Percentiles rank a stretch among this genome's conserved stretches.
Evolutionary conservation across 306 rosid genomes (phyloP).

Genomic region (Luffa aegyptiaca): DNA sequence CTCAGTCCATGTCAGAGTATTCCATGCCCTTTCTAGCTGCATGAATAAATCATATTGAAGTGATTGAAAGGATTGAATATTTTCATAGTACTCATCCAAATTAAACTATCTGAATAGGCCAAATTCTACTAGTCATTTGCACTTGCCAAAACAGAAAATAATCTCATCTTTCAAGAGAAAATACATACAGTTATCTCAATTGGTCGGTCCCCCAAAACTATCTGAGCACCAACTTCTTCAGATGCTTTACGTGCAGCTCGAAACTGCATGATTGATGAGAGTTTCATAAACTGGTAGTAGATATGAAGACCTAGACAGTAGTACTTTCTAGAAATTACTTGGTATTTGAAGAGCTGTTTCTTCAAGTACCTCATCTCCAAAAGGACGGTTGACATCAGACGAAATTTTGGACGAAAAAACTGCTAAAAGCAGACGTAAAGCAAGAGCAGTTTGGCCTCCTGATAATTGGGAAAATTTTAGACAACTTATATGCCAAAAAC

Average conservation of each 20-base stretch:
- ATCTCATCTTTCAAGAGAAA: neutral
- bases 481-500: neutral
- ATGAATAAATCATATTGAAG: neutral
- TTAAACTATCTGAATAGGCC: neutral
- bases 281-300: neutral
- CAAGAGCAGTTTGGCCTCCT: conserved; percentile 93
- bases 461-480: neutral
- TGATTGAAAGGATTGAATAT: neutral
- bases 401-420: conserved; percentile 74
- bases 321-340: neutral
- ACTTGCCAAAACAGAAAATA: neutral
- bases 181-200: conserved; percentile 83
- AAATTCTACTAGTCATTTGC: neutral
- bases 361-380: conserved; percentile 69
- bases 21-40: conserved; percentile 95
- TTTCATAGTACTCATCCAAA: neutral
- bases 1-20: conserved; percentile 60
- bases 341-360: neutral
- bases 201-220: conserved; percentile 87
- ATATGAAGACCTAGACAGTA: neutral
- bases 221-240: conserved; percentile 79
- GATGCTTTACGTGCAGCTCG: conserved; percentile 82
- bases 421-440: conserved; percentile 74
- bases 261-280: conserved; percentile 32
- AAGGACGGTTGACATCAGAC: conserved; percentile 67